Evolutionary conservation across 306 rosid genomes (phyloP), one percentile per base, ranked within the genome.

Genomic region (Notholithocarpus densiflorus): DNA sequence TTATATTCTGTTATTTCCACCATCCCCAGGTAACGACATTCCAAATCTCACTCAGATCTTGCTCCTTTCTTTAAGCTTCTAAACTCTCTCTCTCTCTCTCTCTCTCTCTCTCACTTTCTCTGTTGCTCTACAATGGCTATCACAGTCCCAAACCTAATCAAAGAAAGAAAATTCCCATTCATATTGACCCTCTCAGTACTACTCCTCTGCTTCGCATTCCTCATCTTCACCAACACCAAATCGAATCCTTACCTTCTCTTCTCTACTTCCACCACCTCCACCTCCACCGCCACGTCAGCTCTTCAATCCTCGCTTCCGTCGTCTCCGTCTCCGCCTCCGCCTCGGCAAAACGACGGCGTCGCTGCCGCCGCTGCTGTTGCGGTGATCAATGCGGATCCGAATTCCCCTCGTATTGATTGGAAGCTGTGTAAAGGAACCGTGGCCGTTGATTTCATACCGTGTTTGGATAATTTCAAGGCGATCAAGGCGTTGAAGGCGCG

Each of bases 381-480:
- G n/a, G 69, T 14, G 2, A 13, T 27, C 69, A 26, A 26, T 5
- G 40, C 40, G 10, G n/a, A 27, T 15, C 2, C 29, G 24, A 66
- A 43, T 20, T 51, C 88, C 45, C 1, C 45, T 3, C 52, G 45
- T 11, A n/a, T 76, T 12, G 61, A 62, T 19, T 95, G 98, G 98
- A 82, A 74, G 77, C 93, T 91, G 24, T 95, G 99, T 85, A 37
- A 68, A 59, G 92, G 85, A 0, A 53, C 88, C 0, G 62, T 77
- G 71, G 87, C 84, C 3, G 84, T 71, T 24, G 99, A 95, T 83
- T 84, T 37, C 77, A 93, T 95, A 20, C 99, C 99, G 4, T 95
- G 99, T 80, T 83, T 95, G 86, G 99, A 95, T 84, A 95, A 95
- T 48, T 56, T 24, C 26, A 32, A 62, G 77, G 99, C 89, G 61